Base-by-base conservation (phyloP, 148 eudicot genomes). In the Cornus controversa region DNA sequence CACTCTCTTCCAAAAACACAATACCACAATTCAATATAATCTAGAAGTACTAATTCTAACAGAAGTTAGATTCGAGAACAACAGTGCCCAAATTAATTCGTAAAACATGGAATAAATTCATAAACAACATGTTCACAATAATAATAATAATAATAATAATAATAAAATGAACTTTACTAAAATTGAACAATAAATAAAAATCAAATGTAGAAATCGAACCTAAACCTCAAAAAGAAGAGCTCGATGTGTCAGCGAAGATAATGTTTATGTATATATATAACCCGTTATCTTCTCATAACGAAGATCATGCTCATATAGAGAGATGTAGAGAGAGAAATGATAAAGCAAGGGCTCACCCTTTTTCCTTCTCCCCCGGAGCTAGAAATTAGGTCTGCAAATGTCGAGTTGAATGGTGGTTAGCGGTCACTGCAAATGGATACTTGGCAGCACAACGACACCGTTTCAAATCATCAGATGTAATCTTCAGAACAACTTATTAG, bases 151-250 rank as follows among this genome's bases (percentile, higher is more conserved):
- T 60, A 28, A n/a, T n/a, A n/a, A n/a, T n/a, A n/a, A n/a, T 8
- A 27, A n/a, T n/a, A 1, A 16, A 26, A 9, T 20, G 2, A 29
- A 54, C 8, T 40, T 40, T 40, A 22, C 10, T 72, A 9, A 42
- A 58, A 2, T 15, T 10, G n/a, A 58, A 58, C 64, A 34, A 31
- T 4, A 34, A 74, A n/a, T 4, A 36, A 10, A 13, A 40, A 74
- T 10, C 24, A 23, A 66, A 40, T 23, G 36, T 40, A n/a, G 57
- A 37, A 63, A 74, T 63, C 69, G 25, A 60, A 64, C 40, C 50
- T 29, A 20, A 64, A 63, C 57, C 69, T 63, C 58, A 15, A 63
- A 29, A n/a, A 66, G 47, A 25, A 47, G 76, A 74, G 57, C 54
- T 64, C 28, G 57, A 74, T 62, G 42, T 34, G 53, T 58, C 42